Evolutionary conservation across 2,329 filamentous ascomycete species (phyloP), one percentile per base, ranked within the genome.

Genomic region (Cladosporium colombiae): DNA sequence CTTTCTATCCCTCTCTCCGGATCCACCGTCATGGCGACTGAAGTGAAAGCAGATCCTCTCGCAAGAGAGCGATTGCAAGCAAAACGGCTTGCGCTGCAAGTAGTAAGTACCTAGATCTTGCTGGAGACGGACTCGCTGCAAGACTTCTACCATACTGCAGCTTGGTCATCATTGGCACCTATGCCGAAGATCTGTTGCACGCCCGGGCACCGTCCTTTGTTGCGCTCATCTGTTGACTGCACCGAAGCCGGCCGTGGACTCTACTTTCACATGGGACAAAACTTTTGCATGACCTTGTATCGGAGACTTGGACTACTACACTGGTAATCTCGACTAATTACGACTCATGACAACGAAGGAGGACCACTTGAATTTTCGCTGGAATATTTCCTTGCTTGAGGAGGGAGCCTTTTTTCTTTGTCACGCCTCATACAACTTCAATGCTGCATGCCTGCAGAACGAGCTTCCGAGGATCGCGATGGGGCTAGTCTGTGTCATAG

Each of bases 11-110:
- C 27, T n/a, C 50, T 33, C 23, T 46, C 53, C 50, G 35, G n/a
- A 31, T 31, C 14, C 11, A 46, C 18, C 21, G 29, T 40, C 50
- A 18, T 46, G 33, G 31, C 21, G 8, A 25, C 61, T 56, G 33
- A 52, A 55, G 35, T 55, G 18, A 63, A 56, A 4, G 61, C 61
- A 63, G 61, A 29, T 31, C 35, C 50, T 63, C 61, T 37, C 31
- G 33, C 23, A 18, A 63, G 49, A 27, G 61, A 63, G 25, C 11
- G 25, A 63, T 25, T 27, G 50, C 61, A 63, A 63, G 50, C 50
- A 56, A 63, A 62, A 56, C 31, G 33, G 25, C 49, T 63, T 56
- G 61, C 50, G 18, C 50, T 63, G 61, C 61, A 13, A 55, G 35
- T 40, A 63, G 61, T 63, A 63, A 63, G 61, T 63, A 63, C 27